A percentile compares a stretch with the other conserved stretches of the same genome.
Conservation (phyloP, 2,329 filamentous ascomycete genomes). For the Paramyrothecium roridum region DNA sequence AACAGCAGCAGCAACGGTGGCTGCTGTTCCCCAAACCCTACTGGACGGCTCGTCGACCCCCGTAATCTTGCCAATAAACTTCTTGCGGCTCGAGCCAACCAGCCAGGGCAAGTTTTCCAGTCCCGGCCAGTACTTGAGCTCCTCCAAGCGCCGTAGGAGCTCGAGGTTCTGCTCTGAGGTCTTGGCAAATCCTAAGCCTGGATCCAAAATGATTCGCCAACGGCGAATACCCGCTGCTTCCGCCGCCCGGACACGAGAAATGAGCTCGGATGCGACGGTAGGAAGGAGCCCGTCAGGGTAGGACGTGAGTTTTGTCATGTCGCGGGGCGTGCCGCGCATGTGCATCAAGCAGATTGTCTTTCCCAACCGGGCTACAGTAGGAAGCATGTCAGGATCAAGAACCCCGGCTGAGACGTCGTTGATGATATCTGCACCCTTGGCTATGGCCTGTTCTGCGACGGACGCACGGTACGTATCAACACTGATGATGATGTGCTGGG, state of each 20-base stretch:
- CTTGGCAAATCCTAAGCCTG: conserved; percentile 93
- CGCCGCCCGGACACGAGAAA: conserved; percentile 67
- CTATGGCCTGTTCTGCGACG: conserved; percentile 74
- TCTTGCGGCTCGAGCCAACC: conserved; percentile 83
- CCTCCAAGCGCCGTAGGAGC: conserved; percentile 64
- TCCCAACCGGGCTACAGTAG: conserved; percentile 72
- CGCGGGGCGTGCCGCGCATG: conserved; percentile 83
- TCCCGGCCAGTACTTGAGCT: conserved; percentile 62
- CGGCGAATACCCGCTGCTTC: conserved; percentile 77
- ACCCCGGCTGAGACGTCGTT: conserved; percentile 89
- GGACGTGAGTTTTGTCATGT: conserved; percentile 67
- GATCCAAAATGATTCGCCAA: conserved; percentile 94
- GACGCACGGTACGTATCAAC: conserved; percentile 88
- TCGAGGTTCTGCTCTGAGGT: conserved; percentile 76
- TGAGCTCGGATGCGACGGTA: conserved; percentile 66
- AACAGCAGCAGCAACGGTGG: conserved; percentile 80
- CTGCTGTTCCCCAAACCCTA: conserved; percentile 81
- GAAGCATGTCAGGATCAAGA: conserved; percentile 78
- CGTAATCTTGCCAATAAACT: conserved; percentile 81
- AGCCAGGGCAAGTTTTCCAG: conserved; percentile 79
- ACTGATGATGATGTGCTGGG: conserved; percentile 67
- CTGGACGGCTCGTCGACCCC: conserved; percentile 68
- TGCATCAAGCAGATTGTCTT: conserved; percentile 86
- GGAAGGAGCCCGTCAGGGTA: conserved; percentile 69
- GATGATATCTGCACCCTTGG: conserved; percentile 83